Conservation (phyloP, 2,329 filamentous ascomycete species). For the Raffaelea arxii region DNA sequence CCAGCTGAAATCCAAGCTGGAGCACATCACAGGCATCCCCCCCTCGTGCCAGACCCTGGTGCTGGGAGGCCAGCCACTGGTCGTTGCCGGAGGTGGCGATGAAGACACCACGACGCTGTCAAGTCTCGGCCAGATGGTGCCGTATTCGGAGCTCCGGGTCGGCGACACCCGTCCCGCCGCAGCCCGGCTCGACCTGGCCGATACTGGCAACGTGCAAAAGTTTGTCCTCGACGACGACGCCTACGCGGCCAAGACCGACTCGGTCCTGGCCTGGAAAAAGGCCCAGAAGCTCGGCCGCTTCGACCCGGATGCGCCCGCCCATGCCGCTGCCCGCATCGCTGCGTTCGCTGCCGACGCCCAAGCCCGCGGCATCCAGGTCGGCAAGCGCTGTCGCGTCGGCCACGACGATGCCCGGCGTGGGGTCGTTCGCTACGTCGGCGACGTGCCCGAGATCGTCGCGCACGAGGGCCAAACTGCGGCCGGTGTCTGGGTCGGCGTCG, state of each 20-base stretch:
- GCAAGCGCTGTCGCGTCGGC: constrained; percentile 55
- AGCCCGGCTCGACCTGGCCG: constrained; percentile 69
- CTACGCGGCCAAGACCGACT: constrained; percentile 79
- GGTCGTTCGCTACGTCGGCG: constrained; percentile 60
- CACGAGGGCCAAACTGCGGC: constrained; percentile 19
- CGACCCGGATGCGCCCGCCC: constrained; percentile 69
- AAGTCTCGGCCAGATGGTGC: constrained; percentile 49
- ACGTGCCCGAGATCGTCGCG: constrained; percentile 55
- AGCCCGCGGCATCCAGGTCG: constrained; percentile 55
- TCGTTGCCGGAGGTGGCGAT: constrained; percentile 59
- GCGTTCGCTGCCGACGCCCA: constrained; percentile 61
- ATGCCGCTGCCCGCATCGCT: constrained; percentile 62
- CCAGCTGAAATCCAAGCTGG: constrained; percentile 77
- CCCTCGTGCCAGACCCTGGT: constrained; percentile 67
- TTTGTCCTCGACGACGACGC: constrained; percentile 79
- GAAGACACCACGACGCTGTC: constrained; percentile 62
- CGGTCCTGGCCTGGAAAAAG: constrained; percentile 92
- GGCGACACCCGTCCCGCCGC: constrained; percentile 68
- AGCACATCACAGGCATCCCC: constrained; percentile 87
- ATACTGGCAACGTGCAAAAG: constrained; percentile 74
- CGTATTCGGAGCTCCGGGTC: constrained; percentile 73
- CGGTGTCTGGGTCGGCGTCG: constrained; percentile 63
- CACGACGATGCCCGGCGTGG: constrained; percentile 62
- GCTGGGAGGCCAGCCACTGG: constrained; percentile 50
- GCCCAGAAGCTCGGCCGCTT: constrained; percentile 93